Evolutionary conservation across 1,284 basidiomycete species (phyloP), one percentile per base, ranked within the genome.

Genomic region (Cryptococcus sp.): DNA sequence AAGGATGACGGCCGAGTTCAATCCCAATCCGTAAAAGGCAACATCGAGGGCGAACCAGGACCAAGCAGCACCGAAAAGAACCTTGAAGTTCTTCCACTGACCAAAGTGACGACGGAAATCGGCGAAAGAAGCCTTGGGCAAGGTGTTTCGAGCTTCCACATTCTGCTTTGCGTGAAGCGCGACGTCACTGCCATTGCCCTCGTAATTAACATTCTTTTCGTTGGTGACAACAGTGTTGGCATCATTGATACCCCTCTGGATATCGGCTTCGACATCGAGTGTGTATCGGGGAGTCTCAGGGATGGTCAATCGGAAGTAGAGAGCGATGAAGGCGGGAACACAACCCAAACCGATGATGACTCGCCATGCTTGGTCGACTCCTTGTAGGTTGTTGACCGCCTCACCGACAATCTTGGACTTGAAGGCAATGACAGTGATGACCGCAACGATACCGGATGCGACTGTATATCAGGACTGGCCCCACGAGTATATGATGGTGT

Each of bases 261-360:
- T 80, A 74, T 91, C 88, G 55, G 87, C 83, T 76, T 91, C 87
- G 61, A 91, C 82, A 76, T 91, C 88, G 84, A 91, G 88, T 54
- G 88, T 91, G 80, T 87, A 93, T 61, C 88, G 86, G 34, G 88
- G 66, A 14, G 79, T 80, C 66, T 79, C 79, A 55, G 78, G 74
- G 57, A 78, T 77, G 34, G 76, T 76, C 31, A 73, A 53, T 51
- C 74, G 77, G 76, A 78, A 80, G 74, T 80, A 80, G 46, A 78
- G 70, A n/a, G 77, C 76, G 39, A 74, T 62, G 54, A 58, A 59
- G 19, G 68, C 77, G 44, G 77, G 77, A 24, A 78, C 72, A 58
- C 67, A 71, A 28, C 77, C 77, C 45, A 78, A 52, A 59, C 79
- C 79, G 59, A 79, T 77, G 54, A 80, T 55, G 52, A 78, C 63